Evolutionary conservation across 169 alveolate species (phyloP).

Genomic region (Eimeria necatrix): DNA sequence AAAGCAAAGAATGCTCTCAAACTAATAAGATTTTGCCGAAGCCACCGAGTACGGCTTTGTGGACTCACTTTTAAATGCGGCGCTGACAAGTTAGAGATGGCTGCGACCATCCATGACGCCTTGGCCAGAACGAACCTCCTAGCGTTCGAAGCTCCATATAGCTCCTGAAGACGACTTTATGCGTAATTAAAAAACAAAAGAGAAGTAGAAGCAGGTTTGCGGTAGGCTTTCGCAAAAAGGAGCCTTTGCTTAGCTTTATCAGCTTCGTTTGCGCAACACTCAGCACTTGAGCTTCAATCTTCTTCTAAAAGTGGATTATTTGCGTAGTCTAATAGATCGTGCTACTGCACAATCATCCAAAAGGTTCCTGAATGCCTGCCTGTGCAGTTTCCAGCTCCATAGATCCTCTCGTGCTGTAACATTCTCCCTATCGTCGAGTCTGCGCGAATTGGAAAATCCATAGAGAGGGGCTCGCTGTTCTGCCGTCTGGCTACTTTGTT

Average conservation of each 20-base stretch:
- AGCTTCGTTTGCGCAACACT: too few species aligned
- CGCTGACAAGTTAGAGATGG: constrained; percentile 9
- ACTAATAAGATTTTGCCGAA: too few species aligned
- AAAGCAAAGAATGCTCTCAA: too few species aligned
- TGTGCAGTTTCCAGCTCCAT: constrained; percentile 37
- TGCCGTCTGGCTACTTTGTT: not conserved
- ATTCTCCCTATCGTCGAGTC: not conserved
- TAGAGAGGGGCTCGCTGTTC: not conserved
- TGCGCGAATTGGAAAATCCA: constrained; percentile 18
- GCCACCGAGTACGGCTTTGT: not conserved
- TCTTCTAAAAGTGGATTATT: too few species aligned
- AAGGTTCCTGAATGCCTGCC: not conserved
- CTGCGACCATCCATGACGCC: constrained; percentile 41
- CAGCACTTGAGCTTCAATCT: too few species aligned
- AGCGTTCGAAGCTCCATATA: constrained; percentile 49
- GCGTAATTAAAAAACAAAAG: too few species aligned
- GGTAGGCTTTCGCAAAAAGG: too few species aligned
- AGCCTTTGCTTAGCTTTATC: too few species aligned
- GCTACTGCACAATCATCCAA: not conserved
- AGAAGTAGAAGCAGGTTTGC: too few species aligned
- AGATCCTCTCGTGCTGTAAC: constrained; percentile 40
- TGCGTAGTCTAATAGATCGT: too few species aligned
- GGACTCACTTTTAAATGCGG: constrained; percentile 39
- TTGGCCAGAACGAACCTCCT: constrained; percentile 47
- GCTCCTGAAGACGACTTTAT: constrained; percentile 34